phyloP scores from a whole-genome alignment of 192 early-diverging fungal genomes.

The Lobosporangium transversale region DNA sequence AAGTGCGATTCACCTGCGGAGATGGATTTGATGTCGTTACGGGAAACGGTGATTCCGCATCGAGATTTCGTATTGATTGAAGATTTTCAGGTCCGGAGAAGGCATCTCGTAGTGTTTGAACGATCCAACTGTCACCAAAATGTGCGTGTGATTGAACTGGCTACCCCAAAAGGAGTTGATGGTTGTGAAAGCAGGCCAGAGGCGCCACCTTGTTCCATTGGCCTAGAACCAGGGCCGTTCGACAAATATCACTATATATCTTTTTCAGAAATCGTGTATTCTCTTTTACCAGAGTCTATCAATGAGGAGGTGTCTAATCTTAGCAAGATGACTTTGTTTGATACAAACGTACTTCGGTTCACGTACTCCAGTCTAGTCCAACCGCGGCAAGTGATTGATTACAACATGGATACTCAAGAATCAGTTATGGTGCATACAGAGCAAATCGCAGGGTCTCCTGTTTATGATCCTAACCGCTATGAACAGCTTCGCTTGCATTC shows the following conservation, averaged over 20 bases:
- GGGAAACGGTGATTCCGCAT: conserved; percentile 67
- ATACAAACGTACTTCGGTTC: conserved; percentile 56
- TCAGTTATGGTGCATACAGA: conserved; percentile 47
- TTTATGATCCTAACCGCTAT: conserved; percentile 56
- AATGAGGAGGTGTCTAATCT: conserved; percentile 62
- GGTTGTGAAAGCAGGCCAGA: conserved; percentile 1
- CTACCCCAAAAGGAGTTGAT: background rate
- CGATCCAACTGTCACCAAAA: conserved; percentile 71
- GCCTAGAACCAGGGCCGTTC: conserved; percentile 45
- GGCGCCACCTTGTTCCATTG: conserved; percentile 24
- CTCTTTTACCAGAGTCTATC: conserved; percentile 59
- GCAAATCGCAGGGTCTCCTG: conserved; percentile 21
- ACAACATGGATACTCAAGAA: conserved; percentile 62
- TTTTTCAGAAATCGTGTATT: conserved; percentile 65
- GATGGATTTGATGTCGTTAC: conserved; percentile 17
- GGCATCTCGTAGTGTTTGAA: conserved; percentile 67
- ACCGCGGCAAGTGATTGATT: conserved; percentile 68
- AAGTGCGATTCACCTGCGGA: conserved; percentile 8
- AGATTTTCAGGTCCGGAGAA: conserved; percentile 62
- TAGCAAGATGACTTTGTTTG: conserved; percentile 55
- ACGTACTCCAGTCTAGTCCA: conserved; percentile 59
- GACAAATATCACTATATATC: conserved; percentile 66
- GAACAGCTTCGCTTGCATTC: conserved; percentile 57
- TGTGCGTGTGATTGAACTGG: conserved; percentile 64
- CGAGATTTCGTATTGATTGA: conserved; percentile 70